Evolutionary conservation across 1,139 yeast species (phyloP), one percentile per base, ranked within the genome.

Genomic region (Neolecta irregularis): DNA sequence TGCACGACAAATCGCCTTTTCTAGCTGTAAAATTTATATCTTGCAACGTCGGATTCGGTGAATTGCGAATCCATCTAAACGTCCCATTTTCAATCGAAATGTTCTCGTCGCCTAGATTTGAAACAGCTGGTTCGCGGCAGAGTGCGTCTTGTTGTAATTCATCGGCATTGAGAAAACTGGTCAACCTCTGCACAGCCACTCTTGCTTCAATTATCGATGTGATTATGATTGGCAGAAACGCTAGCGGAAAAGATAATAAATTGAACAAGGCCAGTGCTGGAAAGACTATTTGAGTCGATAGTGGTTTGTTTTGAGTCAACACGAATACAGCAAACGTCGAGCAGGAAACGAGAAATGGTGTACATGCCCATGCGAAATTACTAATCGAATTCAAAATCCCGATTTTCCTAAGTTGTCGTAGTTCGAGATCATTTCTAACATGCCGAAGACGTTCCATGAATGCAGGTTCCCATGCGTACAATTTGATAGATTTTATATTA

Each of bases 401-500:
- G 63, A 85, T 77, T 46, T 62, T 69, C 47, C 67, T 73, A 56
- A 88, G 65, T 47, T 80, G 85, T 32, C 63, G 64, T 55, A 91
- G 69, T 57, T 91, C 99, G 51, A 75, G 74, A 38, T 83, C 80
- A 49, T 85, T 81, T 64, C 99, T 75, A 25, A 88, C 93, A 47
- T 72, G 61, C 48, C 69, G 72, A 39, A 88, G 63, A 48, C 74
- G 75, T 20, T 65, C 65, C 48, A 71, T 69, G 54, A 81, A 88
- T 6, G 96, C 94, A 20, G 57, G 57, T 58, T 88, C 98, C 98
- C 98, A 88, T 3, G 93, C 93, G 50, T 88, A 88, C 35, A 88
- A 64, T 56, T 88, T 88, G 55, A 88, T 66, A 3, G 93, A 79
- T 59, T 85, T 88, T 55, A 88, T 83, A 51, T 83, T 83, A 54